Evolutionary conservation across 176 grass and related monocot species (phyloP), one percentile per base, ranked within the genome.

Genomic region (Oryza glumipatula): DNA sequence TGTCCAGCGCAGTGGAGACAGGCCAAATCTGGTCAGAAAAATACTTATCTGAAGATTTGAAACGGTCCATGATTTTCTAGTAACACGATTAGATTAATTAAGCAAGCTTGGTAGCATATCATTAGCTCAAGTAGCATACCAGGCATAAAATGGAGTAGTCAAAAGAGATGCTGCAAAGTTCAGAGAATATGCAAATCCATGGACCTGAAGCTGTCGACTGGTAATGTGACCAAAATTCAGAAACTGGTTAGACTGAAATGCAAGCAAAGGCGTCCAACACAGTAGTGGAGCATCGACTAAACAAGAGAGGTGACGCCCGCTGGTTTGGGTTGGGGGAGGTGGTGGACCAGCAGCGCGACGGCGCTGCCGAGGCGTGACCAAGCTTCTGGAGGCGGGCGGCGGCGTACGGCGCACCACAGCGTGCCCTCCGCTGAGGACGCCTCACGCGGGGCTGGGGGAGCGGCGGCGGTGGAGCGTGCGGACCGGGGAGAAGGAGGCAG

Each of bases 1-100:
- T 30, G 28, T 30, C 28, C 28, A 30, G 28, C 28, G 14, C 33
- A 68, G 76, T 65, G 52, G 52, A 72, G 41, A 65, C 54, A 33
- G 4, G 38, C 84, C 56, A 39, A 72, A 51, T 12, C 43, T 45
- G 28, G 76, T 73, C 43, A 73, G 39, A 69, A 38, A 66, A 73
- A 38, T 35, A 71, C 24, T 17, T 48, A 47, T 13, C 35, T 5
- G 45, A 67, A 71, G 32, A 78, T 15, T 45, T 63, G 67, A 63
- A 65, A 33, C 68, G 21, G 24, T 24, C 19, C 39, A 46, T 22
- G 72, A 21, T 46, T 76, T 76, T 28, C 46, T n/a, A 75, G 72
- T 13, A 12, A 43, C 68, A 19, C 14, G 21, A 67, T 43, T 51
- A 39, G 63, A 68, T 41, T 51, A 68, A 10, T 22, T 23, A n/a